A percentile compares a stretch with the other conserved stretches of the same genome.
Conservation (phyloP, 345 rosid genomes). For the Arabidopsis arenosa region DNA sequence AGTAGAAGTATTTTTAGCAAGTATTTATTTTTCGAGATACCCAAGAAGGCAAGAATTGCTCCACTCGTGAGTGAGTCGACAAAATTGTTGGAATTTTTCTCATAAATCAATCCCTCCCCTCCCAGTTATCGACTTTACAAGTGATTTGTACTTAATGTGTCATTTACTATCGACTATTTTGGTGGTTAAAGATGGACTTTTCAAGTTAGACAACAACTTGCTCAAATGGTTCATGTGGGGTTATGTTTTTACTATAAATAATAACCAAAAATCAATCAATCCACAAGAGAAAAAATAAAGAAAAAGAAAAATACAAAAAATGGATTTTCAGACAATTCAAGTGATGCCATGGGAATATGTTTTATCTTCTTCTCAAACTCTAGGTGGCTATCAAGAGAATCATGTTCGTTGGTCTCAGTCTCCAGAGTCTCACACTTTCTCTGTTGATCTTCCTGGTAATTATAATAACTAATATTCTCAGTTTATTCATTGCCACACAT, state of each 20-base stretch:
- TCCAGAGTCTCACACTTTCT: conserved; percentile 70
- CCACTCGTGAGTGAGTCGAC: conserved; percentile 11
- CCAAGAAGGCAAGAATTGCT: neutral
- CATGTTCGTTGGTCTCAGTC: conserved; percentile 71
- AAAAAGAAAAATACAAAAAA: conserved; percentile 14
- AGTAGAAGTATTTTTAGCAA: conserved; percentile 5
- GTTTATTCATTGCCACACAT: conserved; percentile 4
- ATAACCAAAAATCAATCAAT: neutral
- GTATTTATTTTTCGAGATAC: neutral
- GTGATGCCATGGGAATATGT: conserved; percentile 59
- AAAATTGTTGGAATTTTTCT: neutral
- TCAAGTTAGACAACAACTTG: conserved; percentile 33
- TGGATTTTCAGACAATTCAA: conserved; percentile 55
- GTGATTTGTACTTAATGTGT: neutral
- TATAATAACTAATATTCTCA: neutral
- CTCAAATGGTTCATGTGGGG: conserved; percentile 39
- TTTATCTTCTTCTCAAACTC: conserved; percentile 41
- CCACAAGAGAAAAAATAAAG: conserved; percentile 1
- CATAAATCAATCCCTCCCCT: neutral
- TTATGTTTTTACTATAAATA: conserved; percentile 6
- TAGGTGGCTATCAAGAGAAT: conserved; percentile 50
- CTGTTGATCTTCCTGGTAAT: conserved; percentile 76
- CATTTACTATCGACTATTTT: conserved; percentile 3
- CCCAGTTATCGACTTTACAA: neutral
- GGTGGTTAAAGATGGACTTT: neutral